Base-by-base conservation (phyloP, 2,329 filamentous ascomycete species). In the Diplocarpon rosae region DNA sequence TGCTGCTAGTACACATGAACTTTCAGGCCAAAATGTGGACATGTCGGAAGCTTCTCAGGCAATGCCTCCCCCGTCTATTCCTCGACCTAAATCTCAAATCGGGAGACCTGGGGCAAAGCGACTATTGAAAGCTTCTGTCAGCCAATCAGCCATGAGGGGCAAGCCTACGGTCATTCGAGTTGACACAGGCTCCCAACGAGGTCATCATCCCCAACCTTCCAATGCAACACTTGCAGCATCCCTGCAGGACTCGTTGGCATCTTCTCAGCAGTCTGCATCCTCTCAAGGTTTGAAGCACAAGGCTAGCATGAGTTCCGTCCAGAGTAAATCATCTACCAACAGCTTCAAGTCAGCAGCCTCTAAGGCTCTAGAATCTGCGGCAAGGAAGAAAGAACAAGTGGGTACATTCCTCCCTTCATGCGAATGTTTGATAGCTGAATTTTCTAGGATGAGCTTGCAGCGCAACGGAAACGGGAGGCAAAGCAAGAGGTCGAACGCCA, bases 401-500 rank as follows among this genome's bases (percentile, higher is more conserved):
- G 49, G 54, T 54, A 37, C 5, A 16, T 11, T 16, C 9, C 12
- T 7, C 20, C n/a, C 7, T 13, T n/a, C 14, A 13, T 7, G 20
- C 20, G 20, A 10, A 28, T 2, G 16, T 31, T 3, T 24, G 15
- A 39, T 32, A 30, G 9, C 40, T 37, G 20, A 24, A 9, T 17
- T 30, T 28, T 35, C 14, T 48, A 77, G 60, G 88, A 94, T 56
- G 86, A 93, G 59, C 78, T 80, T 38, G 85, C 88, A 52, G 77
- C 78, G 12, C 80, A 88, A 56, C 78, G 81, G 39, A 90, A 86
- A 58, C 80, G 81, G 8, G 85, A 93, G 15, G 80, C 83, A 31
- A 95, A 93, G 64, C 75, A 80, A 13, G 85, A 93, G 56, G 68
- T 84, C 29, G 87, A 94, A 60, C 79, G 83, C 38, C 87, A 88